Base-by-base conservation (phyloP, 352 stramenopile species). In the Phytophthora boehmeriae region DNA sequence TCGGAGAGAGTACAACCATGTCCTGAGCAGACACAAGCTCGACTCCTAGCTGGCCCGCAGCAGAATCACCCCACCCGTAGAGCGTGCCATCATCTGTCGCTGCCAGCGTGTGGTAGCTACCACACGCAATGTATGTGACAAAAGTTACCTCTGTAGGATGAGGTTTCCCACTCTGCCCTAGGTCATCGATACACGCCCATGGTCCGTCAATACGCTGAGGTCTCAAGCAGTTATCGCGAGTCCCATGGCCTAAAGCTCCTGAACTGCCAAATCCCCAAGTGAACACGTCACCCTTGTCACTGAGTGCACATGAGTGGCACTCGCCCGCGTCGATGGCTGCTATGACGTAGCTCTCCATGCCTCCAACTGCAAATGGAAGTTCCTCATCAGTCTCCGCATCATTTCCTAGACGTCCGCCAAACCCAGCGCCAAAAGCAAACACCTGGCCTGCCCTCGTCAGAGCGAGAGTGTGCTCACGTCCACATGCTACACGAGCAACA, bases 231-330 rank as follows among this genome's bases (percentile, higher is more conserved):
- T 93, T 93, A 2, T 94, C 83, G 51, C 73, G 57, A 5, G 66
- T 74, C 1, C 76, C 85, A 36, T 83, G 79, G 5, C 89, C 89
- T 8, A 97, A 59, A 13, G 89, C 87, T 1, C 88, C 88, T 1
- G 86, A 95, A 23, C 66, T 81, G n/a, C 89, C 87, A 45, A 95
- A 95, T 0, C 89, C 88, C 88, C 88, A 97, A 14, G 86, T 96
- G 34, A 86, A 97, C 10, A 97, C 71, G 9, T 89, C 66, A 4
- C 88, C 89, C 1, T 80, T 62, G 32, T 68, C 52, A 30, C 62
- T 89, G 35, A 96, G 52, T 4, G 82, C 88, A 44, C 66, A 78
- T 1, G 88, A 95, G 41, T 97, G 89, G 43, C 86, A 93, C 52
- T 96, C 88, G 4, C 88, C 89, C 25, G 83, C 89, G 34, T 92